Evolutionary conservation across 169 alveolate species (phyloP).

Genomic region (Ophryocystis elektroscirrha): DNA sequence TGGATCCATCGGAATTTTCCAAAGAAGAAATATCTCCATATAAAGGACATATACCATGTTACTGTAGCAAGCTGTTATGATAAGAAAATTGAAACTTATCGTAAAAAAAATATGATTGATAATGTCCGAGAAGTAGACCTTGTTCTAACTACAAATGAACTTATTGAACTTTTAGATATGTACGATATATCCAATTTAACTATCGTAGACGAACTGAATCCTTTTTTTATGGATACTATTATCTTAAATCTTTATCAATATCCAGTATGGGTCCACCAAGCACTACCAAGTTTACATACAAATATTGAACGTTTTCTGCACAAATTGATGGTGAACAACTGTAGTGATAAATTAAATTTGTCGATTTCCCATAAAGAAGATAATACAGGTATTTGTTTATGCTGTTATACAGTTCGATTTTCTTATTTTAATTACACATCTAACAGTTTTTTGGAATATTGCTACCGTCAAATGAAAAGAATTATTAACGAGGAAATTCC

Average conservation of each 20-base stretch:
- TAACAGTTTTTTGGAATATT: background rate
- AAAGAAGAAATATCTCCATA: no score
- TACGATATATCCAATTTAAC: no score
- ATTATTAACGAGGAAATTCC: no score
- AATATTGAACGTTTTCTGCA: background rate
- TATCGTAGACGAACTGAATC: no score
- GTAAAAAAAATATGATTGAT: constrained; percentile 70
- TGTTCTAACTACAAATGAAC: constrained; percentile 50
- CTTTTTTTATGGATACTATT: no score
- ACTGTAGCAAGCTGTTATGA: constrained; percentile 70
- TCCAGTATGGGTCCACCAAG: no score
- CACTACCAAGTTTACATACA: background rate
- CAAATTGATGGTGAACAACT: background rate
- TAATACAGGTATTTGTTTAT: no score
- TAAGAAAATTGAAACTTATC: constrained; percentile 68
- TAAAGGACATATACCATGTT: constrained; percentile 32
- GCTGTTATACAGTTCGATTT: no score
- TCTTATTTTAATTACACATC: no score
- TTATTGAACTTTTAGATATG: constrained; percentile 33
- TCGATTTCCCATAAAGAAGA: background rate
- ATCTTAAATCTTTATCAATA: no score
- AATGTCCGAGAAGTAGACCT: constrained; percentile 58
- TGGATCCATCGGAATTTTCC: no score
- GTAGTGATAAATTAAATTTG: background rate
- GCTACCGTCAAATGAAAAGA: no score